These are phyloP conservation scores for Aspergillus pseudonomiae DNA, from an alignment of 2,329 filamentous ascomycete species.

Conservation along the genomic window DNA sequence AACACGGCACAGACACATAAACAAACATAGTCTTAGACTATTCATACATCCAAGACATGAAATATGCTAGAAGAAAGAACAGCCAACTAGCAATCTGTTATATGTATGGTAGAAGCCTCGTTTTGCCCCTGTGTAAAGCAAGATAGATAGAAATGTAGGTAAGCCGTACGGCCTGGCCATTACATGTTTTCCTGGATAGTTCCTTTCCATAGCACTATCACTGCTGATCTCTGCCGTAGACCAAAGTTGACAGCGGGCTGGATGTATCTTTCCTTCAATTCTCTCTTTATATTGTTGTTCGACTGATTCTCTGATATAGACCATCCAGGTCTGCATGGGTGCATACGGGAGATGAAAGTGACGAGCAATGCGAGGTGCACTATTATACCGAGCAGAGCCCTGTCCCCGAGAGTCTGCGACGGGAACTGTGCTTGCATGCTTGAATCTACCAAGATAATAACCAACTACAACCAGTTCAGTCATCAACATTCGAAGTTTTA, in stretches of 20 bases:
- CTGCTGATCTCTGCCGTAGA: too few relatives aligned
- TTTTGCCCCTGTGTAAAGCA: background rate
- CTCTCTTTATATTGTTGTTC: too few relatives aligned
- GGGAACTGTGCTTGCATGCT: background rate
- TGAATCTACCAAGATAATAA: background rate
- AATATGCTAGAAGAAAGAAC: background rate
- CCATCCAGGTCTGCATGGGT: background rate
- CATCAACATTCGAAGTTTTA: constrained; percentile 1
- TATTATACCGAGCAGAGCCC: background rate
- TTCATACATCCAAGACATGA: background rate
- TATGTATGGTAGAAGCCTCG: background rate
- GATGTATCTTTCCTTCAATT: too few relatives aligned
- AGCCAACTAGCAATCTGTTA: background rate
- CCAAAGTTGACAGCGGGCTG: too few relatives aligned
- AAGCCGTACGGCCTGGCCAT: background rate
- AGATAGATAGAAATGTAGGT: background rate
- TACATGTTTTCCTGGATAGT: background rate
- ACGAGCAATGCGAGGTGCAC: background rate
- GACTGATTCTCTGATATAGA: too few relatives aligned
- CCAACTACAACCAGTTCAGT: background rate
- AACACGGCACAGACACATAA: background rate
- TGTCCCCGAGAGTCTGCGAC: background rate
- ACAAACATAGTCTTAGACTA: background rate
- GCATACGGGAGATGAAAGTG: background rate
- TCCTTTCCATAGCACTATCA: background rate